Evolutionary conservation across 805 yeast genomes (phyloP), one percentile per base, ranked within the genome.

Genomic region (Pichia manshurica): DNA sequence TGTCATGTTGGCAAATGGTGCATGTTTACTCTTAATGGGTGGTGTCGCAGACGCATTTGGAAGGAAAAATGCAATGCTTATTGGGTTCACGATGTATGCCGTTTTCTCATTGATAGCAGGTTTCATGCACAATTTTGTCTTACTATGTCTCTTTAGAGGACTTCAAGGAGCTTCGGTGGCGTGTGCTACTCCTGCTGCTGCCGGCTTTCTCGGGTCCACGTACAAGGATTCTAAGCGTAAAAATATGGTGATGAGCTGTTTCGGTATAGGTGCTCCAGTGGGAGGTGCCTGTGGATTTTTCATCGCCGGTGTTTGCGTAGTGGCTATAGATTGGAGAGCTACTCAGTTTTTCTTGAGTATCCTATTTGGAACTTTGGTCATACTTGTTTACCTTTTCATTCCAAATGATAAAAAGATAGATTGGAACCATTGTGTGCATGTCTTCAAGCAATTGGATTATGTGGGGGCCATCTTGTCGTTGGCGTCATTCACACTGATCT

Each of bases 1-100:
- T 16, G 67, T 72, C 20, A 61, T 62, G 42, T 59, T 74, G 13
- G 74, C 75, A 4, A 66, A 67, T 43, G 78, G 77, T 7, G 61
- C 75, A 3, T 64, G 70, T 38, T 57, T 74, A 25, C 57, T 74
- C 17, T 45, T 74, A 9, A 66, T 71, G 65, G 77, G 78, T 9
- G 72, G 71, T 22, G 51, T 74, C n/a, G 73, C 78, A 1, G 79
- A 74, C 58, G 65, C 69, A 0, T 58, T 74, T 54, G 78, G 78
- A n/a, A 61, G 78, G 28, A 71, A 65, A 46, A 61, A 64, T 17
- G 61, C 72, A 7, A 59, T 74, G 10, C 44, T 72, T 1, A 51
- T 58, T 7, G 67, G 73, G 13, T 73, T 61, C 44, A 31, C 53
- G 10, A 53, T 58, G 19, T 71, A 56, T 49, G 64, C 72, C 0